Percentiles rank a stretch among this genome's conserved stretches.
These are phyloP conservation scores for Lecanicillium sp. DNA, from an alignment of 2,329 filamentous ascomycete genomes.

Conservation along the genomic window DNA sequence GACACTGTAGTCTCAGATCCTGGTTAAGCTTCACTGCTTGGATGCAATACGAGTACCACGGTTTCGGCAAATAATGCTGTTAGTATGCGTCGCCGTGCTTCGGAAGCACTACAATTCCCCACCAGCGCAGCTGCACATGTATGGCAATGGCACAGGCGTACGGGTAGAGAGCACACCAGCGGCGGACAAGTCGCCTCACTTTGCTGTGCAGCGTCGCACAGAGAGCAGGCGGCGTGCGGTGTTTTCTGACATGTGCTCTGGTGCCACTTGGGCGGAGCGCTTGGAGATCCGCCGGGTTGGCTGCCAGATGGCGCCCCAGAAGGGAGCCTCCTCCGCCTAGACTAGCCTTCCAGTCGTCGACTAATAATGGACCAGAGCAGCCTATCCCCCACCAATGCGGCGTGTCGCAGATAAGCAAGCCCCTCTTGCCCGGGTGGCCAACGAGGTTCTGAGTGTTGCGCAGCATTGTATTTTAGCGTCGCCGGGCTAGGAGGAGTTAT, in stretches of 20 bases:
- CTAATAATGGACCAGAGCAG: not conserved
- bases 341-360: too few relatives aligned
- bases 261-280: not conserved
- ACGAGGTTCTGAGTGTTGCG: not conserved
- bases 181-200: slow-evolving; percentile 7
- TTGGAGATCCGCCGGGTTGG: slow-evolving; percentile 3
- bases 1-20: too few relatives aligned
- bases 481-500: too few relatives aligned
- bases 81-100: too few relatives aligned
- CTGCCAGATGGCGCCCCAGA: slow-evolving; percentile 3
- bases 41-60: too few relatives aligned
- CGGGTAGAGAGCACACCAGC: not conserved
- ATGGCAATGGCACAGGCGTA: not conserved
- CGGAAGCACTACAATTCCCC: too few relatives aligned
- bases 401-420: slow-evolving; percentile 9
- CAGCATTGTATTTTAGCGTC: too few relatives aligned
- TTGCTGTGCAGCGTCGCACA: slow-evolving; percentile 9
- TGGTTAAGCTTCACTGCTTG: too few relatives aligned
- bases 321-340: too few relatives aligned
- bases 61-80: too few relatives aligned
- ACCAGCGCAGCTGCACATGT: too few relatives aligned
- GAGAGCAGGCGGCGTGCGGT: slow-evolving; percentile 11
- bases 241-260: slow-evolving; percentile 17
- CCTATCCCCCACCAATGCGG: slow-evolving; percentile 7
- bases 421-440: not conserved